Base-by-base conservation (phyloP, 2,329 filamentous ascomycete species). In the Neofusicoccum parvum region DNA sequence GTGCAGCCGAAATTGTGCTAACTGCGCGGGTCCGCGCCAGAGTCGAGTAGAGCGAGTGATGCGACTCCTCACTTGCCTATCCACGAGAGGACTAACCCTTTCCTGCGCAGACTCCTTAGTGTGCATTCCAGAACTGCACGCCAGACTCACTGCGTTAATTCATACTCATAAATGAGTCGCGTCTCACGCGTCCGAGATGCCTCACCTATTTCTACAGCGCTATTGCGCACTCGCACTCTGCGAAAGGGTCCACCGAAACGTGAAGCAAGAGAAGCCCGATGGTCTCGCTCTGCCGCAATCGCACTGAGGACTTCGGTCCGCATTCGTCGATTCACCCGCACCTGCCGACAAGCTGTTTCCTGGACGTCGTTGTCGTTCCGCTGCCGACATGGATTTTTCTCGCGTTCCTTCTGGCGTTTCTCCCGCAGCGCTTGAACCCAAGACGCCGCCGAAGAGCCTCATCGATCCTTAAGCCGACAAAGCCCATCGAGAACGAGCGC, bases 331-430 rank as follows among this genome's bases (percentile, higher is more conserved):
- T 76, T 66, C 75, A 74, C 65, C 71, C 70, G 2, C 70, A 72
- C 15, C 65, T 75, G 60, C 75, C 74, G 58, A 78, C 76, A 65
- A 71, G 75, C 69, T 79, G 76, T 70, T 78, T 78, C 69, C 67
- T 69, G 58, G 76, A 78, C 54, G 72, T 69, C 1, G 71, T 79
- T 65, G 70, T 79, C 43, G 69, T 76, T 43, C 76, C 76, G n/a
- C 71, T 77, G 46, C 74, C 75, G 11, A 72, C 70, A 3, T 78
- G 73, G 73, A 53, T 76, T 34, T 72, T 75, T 43, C 65, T 78
- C 20, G 10, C 68, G 27, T 49, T 71, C 48, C 67, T 77, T 37
- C 67, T 72, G 1, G 27, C 69, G 43, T 69, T 77, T 46, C 65
- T 73, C 60, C 37, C 67, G 15, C 54, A 63, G 37, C 62, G 53